A percentile compares a stretch with the other conserved stretches of the same genome.
phyloP scores from a whole-genome alignment of 2,329 filamentous ascomycete genomes.

The Aspergillus uvarum region DNA sequence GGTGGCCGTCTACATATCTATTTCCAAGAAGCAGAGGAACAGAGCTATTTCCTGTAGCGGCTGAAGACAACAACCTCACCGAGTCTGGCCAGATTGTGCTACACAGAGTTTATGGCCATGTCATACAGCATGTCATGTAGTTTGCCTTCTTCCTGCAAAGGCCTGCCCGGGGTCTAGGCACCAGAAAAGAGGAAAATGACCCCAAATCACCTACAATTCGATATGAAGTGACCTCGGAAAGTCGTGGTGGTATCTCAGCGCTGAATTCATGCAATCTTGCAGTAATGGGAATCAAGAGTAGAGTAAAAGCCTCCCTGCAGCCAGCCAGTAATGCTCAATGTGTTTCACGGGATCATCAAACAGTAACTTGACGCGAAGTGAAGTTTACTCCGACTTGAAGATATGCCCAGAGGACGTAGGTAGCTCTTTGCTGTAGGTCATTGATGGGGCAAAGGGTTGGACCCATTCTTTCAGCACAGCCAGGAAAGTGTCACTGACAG shows the following conservation, averaged over 20 bases:
- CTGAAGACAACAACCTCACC: not conserved
- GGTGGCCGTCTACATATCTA: not conserved
- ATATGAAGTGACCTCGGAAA: not conserved
- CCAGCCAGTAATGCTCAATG: slow-evolving; percentile 10
- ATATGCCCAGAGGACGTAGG: slow-evolving; percentile 41
- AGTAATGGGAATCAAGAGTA: slow-evolving; percentile 1
- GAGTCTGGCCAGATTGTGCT: not conserved
- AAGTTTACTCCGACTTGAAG: slow-evolving; percentile 22
- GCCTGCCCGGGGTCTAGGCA: not conserved
- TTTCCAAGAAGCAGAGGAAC: not conserved
- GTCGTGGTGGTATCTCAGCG: slow-evolving; percentile 5
- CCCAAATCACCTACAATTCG: not conserved
- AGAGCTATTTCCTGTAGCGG: not conserved
- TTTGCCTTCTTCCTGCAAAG: not conserved
- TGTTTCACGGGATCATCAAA: slow-evolving; percentile 1
- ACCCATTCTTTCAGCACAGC: slow-evolving; percentile 43
- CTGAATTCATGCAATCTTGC: slow-evolving; percentile 7
- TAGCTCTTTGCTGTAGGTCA: slow-evolving; percentile 37
- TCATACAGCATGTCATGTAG: not conserved
- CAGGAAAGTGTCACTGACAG: slow-evolving; percentile 39
- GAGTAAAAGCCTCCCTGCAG: not conserved
- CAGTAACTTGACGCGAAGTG: slow-evolving; percentile 10
- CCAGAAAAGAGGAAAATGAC: not conserved
- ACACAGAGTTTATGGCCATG: not conserved
- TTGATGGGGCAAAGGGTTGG: slow-evolving; percentile 36